Percentiles rank a stretch among this genome's conserved stretches.
Conservation (phyloP, 176 grass and related monocot species). For the Zoysia japonica region DNA sequence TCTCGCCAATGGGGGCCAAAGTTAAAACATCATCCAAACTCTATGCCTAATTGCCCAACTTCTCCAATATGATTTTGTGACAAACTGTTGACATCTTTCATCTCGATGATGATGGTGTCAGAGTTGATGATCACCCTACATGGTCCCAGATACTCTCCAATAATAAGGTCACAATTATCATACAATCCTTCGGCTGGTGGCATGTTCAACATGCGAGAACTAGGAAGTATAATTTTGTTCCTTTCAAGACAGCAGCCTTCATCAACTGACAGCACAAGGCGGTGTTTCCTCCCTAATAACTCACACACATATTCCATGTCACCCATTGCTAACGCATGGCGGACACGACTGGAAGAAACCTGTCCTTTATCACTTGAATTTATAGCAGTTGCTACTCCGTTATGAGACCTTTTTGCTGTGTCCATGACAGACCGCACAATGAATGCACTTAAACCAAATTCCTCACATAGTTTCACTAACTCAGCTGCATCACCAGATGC, state of each 20-base stretch:
- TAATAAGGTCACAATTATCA: conserved; percentile 56
- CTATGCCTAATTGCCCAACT: conserved; percentile 39
- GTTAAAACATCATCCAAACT: conserved; percentile 54
- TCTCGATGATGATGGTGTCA: conserved; percentile 47
- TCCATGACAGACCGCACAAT: conserved; percentile 59
- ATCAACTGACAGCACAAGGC: conserved; percentile 60
- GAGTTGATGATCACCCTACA: conserved; percentile 54
- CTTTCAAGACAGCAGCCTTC: conserved; percentile 38
- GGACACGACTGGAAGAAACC: conserved; percentile 85
- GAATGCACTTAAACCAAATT: conserved; percentile 55
- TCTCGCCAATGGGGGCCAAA: conserved; percentile 12
- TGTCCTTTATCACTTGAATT: conserved; percentile 81
- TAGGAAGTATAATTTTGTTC: conserved; percentile 45
- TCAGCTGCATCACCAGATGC: conserved; percentile 84
- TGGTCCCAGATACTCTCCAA: conserved; percentile 42
- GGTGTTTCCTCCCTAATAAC: conserved; percentile 84
- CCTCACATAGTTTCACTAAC: conserved; percentile 53
- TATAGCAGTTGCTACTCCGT: conserved; percentile 44
- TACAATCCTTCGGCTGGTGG: conserved; percentile 59
- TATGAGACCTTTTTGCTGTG: conserved; percentile 48
- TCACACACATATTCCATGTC: conserved; percentile 72
- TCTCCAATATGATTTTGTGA: conserved; percentile 30
- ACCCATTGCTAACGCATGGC: conserved; percentile 68
- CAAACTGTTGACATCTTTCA: conserved; percentile 39
- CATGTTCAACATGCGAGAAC: conserved; percentile 75